Base-by-base conservation (phyloP, 1,284 basidiomycete genomes). In the Trichosporon asahii region DNA sequence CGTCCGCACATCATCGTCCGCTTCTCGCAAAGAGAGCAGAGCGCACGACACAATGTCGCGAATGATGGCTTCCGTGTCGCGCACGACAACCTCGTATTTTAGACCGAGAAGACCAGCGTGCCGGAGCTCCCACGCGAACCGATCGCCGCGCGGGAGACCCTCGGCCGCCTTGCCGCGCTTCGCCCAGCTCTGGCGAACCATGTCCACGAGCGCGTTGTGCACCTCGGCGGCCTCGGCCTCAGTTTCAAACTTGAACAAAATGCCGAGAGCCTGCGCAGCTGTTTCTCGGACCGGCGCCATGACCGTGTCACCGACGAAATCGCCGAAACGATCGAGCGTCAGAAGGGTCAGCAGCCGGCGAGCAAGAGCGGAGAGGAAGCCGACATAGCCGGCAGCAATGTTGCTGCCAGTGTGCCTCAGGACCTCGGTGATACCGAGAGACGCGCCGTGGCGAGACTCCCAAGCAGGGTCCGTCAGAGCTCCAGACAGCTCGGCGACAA, bases 221-320 rank as follows among this genome's bases (percentile, higher is more conserved):
- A 97, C 91, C 77, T 91, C 90, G 6, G 88, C 80, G 44, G 95
- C 89, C 6, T 91, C 92, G 46, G 88, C 86, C 8, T 87, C 85
- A 25, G 91, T 90, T 90, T 98, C 94, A 83, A 93, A 90, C 40
- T 94, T 86, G 40, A 98, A 87, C 14, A 98, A 87, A 11, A 94
- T 90, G 4, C 95, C 96, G 1, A 99, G 86, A 0, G 95, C 95
- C 82, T 99, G 97, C 21, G 94, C 94, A 1, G 94, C 94, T 0
- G 93, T 97, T 82, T 99, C 97, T 64, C 97, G 89, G 1, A 99
- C 96, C 29, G 97, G 97, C 5, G 96, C 96, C 21, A 99, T 90
- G 64, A 98, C 91, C 82, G 94, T 95, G 80, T 99, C 97, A 7
- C 95, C 93, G 55, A 98, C 90, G 79, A 97, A 99, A 84, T 99